A percentile compares a stretch with the other conserved stretches of the same genome.
Evolutionary conservation across 805 yeast genomes (phyloP).

Genomic region (Metschnikowia arizonensis): DNA sequence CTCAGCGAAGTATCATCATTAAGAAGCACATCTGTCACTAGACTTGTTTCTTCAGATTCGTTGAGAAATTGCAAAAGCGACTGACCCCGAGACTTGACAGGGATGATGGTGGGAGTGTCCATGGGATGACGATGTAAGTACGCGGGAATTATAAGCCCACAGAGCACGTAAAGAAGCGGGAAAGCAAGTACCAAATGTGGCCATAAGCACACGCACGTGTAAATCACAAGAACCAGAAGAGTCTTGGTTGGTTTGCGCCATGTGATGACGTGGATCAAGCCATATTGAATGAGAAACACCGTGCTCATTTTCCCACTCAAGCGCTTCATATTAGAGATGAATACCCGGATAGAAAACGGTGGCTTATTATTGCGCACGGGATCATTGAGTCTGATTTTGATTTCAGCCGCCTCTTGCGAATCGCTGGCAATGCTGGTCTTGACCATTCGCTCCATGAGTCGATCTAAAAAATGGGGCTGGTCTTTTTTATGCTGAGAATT

Average conservation of each 20-base stretch:
- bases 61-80: constrained; percentile 44
- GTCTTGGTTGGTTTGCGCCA: constrained; percentile 80
- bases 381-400: constrained; percentile 42
- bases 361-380: constrained; percentile 44
- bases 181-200: constrained; percentile 64
- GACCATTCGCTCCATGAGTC: constrained; percentile 50
- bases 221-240: constrained; percentile 50
- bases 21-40: constrained; percentile 28
- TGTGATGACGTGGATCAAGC: constrained; percentile 53
- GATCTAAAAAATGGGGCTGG: constrained; percentile 52
- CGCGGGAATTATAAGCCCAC: constrained; percentile 65
- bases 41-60: constrained; percentile 28
- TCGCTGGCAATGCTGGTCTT: constrained; percentile 48
- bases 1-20: constrained; percentile 10
- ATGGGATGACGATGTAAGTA: constrained; percentile 67
- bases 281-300: constrained; percentile 59
- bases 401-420: constrained; percentile 43
- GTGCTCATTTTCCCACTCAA: constrained; percentile 54
- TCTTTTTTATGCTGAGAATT: constrained; percentile 8
- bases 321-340: constrained; percentile 55
- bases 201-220: constrained; percentile 64
- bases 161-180: constrained; percentile 55
- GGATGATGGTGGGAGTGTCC: constrained; percentile 40
- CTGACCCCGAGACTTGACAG: constrained; percentile 49
- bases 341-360: constrained; percentile 52